Base-by-base conservation (phyloP, 441 rosid genomes). In the Aquilaria agallochum region DNA sequence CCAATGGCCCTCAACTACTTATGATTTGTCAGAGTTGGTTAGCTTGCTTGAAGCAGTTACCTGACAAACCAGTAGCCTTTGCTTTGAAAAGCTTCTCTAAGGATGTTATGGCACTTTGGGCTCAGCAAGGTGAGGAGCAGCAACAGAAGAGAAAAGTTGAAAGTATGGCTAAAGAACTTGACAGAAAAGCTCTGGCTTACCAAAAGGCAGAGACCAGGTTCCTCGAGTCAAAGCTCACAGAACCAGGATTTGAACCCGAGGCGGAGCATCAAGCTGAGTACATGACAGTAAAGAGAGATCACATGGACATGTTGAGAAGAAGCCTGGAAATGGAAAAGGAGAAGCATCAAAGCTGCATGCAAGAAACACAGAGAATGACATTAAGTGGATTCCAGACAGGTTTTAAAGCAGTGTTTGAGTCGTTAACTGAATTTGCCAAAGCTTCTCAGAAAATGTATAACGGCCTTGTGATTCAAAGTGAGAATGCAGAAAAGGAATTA, bases 141-240 rank as follows among this genome's bases (percentile, higher is more conserved):
- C 81, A 74, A 50, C 96, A 81, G 59, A 87, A 89, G 84, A 83
- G 86, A 75, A 89, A 86, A 79, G 98, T 89, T 51, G 98, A 94
- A 62, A 64, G 74, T 53, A 82, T 94, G 42, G 88, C 88, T 0
- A 90, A 85, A 67, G 92, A 90, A 67, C 84, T 90, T 14, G 95
- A 94, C 59, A 82, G 83, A 64, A 80, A 85, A 60, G 76, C 75
- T 34, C 66, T 62, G 55, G 68, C 80, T 50, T 78, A 81, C 66
- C 83, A 84, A 52, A 90, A 80, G 81, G 74, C 67, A 11, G 90
- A 88, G 69, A 72, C 77, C 57, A 73, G 76, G 71, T 73, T 81
- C 56, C 73, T 85, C 0, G 86, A 83, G 45, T 58, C 75, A 53
- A 81, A 76, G 63, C 73, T 80, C 15, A 67, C 55, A 11, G 92